These are phyloP conservation scores for Penicillium goetzii DNA, from an alignment of 495 filamentous ascomycete species.

Conservation along the genomic window DNA sequence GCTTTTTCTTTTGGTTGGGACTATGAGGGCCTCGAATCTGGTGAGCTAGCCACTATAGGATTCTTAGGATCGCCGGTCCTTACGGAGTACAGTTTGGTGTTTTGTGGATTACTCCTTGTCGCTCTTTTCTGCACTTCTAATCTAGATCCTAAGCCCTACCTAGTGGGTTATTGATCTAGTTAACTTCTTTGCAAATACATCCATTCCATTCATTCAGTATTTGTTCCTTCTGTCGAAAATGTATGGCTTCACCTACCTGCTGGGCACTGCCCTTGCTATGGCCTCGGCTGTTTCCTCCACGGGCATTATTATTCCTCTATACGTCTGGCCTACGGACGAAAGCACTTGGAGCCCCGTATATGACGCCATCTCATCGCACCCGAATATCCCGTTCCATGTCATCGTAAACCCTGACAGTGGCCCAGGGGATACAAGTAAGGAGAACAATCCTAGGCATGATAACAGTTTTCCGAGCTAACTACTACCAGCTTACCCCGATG, in stretches of 20 bases:
- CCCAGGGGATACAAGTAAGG: constrained; percentile 40
- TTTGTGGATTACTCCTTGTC: constrained; percentile 2
- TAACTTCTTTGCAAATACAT: constrained; percentile 4
- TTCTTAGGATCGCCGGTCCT: not conserved
- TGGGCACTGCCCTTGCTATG: constrained; percentile 19
- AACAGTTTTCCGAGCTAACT: not conserved
- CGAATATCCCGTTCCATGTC: constrained; percentile 42
- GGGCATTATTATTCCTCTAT: constrained; percentile 54
- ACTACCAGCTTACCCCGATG: constrained; percentile 29
- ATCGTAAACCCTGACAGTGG: constrained; percentile 54
- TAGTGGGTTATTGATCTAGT: constrained; percentile 3
- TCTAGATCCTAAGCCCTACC: not conserved
- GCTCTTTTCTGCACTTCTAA: constrained; percentile 8
- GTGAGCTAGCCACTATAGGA: not conserved
- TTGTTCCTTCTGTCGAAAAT: constrained; percentile 9
- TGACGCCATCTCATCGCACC: constrained; percentile 38
- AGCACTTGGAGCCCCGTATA: constrained; percentile 50
- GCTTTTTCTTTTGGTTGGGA: not conserved
- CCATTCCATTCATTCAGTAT: not conserved
- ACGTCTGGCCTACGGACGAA: constrained; percentile 47
- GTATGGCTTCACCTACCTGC: constrained; percentile 14
- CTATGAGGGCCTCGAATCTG: not conserved
- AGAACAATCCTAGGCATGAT: not conserved
- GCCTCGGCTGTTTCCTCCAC: constrained; percentile 24
- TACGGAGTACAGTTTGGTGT: not conserved